Conservation (phyloP, 352 stramenopile genomes). For the Lagenidium sp. region DNA sequence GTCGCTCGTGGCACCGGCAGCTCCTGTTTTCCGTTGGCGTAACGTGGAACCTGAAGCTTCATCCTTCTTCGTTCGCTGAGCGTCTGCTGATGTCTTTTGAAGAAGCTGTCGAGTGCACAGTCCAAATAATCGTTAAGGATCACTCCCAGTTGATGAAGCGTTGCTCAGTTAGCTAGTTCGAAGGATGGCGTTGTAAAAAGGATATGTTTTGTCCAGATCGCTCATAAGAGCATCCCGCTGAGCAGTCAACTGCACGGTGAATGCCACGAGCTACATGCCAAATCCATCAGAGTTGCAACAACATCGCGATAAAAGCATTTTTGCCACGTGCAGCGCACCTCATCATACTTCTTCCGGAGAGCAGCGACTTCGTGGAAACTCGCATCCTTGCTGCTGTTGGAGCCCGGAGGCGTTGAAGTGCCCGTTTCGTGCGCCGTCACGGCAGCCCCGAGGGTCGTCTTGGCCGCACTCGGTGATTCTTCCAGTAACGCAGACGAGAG, state of each 20-base stretch:
- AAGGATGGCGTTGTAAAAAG: slow-evolving; percentile 4
- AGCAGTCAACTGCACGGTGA: slow-evolving; percentile 82
- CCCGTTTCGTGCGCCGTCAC: neutral
- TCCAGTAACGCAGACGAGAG: slow-evolving; percentile 56
- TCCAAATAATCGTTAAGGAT: slow-evolving; percentile 7
- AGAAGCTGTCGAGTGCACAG: slow-evolving; percentile 44
- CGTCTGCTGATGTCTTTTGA: slow-evolving; percentile 59
- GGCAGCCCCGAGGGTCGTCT: neutral
- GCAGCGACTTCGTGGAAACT: slow-evolving; percentile 44
- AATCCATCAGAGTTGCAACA: neutral
- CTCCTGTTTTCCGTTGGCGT: slow-evolving; percentile 62
- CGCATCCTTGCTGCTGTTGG: slow-evolving; percentile 27
- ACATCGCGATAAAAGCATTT: neutral
- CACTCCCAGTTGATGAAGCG: too few relatives aligned
- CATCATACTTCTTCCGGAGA: slow-evolving; percentile 86
- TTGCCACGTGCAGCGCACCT: slow-evolving; percentile 50
- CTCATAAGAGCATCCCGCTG: slow-evolving; percentile 80
- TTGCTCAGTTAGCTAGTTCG: too few relatives aligned
- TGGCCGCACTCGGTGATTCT: slow-evolving; percentile 10
- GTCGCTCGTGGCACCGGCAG: too few relatives aligned
- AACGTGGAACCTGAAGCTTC: slow-evolving; percentile 38
- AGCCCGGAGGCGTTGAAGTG: neutral
- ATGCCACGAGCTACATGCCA: slow-evolving; percentile 59
- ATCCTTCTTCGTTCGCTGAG: slow-evolving; percentile 56
- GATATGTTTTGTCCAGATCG: slow-evolving; percentile 69